These are phyloP conservation scores for Wickerhamiella bombiphila DNA, from an alignment of 805 yeast genomes.

Conservation along the genomic window DNA sequence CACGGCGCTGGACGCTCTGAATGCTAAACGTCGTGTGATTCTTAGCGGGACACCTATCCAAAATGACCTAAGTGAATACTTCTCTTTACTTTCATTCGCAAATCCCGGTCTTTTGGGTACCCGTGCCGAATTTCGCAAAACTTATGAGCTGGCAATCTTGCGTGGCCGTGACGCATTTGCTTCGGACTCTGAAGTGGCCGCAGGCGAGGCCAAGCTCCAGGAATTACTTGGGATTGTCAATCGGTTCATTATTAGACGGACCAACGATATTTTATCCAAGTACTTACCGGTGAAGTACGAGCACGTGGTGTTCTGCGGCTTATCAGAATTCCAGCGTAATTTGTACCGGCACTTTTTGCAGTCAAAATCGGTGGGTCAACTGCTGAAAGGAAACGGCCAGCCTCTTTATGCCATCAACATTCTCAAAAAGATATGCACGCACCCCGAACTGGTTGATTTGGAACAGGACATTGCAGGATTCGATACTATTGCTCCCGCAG, in stretches of 20 bases:
- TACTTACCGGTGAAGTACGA: conserved; percentile 93
- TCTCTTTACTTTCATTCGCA: conserved; percentile 77
- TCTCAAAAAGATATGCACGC: conserved; percentile 82
- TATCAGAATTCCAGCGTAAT: conserved; percentile 60
- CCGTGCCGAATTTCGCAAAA: conserved; percentile 66
- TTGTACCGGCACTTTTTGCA: conserved; percentile 63
- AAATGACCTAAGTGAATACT: conserved; percentile 87
- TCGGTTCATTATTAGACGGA: conserved; percentile 81
- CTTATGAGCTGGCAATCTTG: conserved; percentile 67
- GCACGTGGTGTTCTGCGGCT: conserved; percentile 83
- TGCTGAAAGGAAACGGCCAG: conserved; percentile 46
- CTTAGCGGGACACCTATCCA: conserved; percentile 95
- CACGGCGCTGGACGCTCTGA: conserved; percentile 67
- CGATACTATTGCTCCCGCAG: conserved; percentile 49
- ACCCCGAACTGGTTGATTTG: conserved; percentile 70
- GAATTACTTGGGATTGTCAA: conserved; percentile 68
- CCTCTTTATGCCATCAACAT: conserved; percentile 82
- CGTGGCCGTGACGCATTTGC: conserved; percentile 85
- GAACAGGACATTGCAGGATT: conserved; percentile 68
- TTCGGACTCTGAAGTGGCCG: conserved; percentile 54
- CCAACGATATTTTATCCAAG: conserved; percentile 86
- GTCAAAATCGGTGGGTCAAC: conserved; percentile 58
- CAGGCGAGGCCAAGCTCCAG: conserved; percentile 53
- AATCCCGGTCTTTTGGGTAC: conserved; percentile 89
- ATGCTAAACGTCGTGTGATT: conserved; percentile 79